Evolutionary conservation across 768 basidiomycete species (phyloP), one percentile per base, ranked within the genome.

Genomic region (Amanita pallidorosea): DNA sequence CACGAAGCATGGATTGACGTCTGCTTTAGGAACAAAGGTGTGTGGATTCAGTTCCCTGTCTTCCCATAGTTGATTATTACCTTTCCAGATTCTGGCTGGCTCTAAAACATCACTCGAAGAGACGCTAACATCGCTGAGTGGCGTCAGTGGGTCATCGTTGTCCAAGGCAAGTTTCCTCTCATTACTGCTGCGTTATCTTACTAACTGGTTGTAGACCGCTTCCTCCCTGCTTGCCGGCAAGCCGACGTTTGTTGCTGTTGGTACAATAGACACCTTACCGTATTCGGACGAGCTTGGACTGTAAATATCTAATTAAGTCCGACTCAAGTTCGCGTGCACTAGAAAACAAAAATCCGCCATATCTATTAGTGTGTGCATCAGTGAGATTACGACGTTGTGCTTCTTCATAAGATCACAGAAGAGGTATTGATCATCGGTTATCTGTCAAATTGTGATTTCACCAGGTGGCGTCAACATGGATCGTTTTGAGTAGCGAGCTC

Each of bases 171-270:
- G 7, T 38, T 53, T 18, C 12, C 35, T 45, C 7, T 5, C 25
- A 49, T 9, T 50, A 49, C 7, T 52, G 43, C 41, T 48, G 13
- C 36, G 27, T 34, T 33, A 4, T 27, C 4, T 22, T 22, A 20
- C 12, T 20, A 5, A 41, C 4, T 20, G 23, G 40, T 50, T 49
- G 3, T 53, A 89, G 88, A 77, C 81, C 45, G 76, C 81, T 41
- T 70, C 82, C 3, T 65, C 76, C 34, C 75, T 95, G 41, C 66
- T 88, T 61, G 77, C 81, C 63, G 66, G 72, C 57, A 88, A 90
- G 69, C 88, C 94, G 17, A 93, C 91, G 22, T 90, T 76, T 57
- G 90, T 97, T 36, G 85, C 83, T 9, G 75, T 97, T 45, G 96
- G 94, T 41, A 81, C 95, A 61, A 68, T 82, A 56, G 68, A 73